phyloP scores from a whole-genome alignment of 2,329 filamentous ascomycete species.

The Cladosporium cucumerinum region DNA sequence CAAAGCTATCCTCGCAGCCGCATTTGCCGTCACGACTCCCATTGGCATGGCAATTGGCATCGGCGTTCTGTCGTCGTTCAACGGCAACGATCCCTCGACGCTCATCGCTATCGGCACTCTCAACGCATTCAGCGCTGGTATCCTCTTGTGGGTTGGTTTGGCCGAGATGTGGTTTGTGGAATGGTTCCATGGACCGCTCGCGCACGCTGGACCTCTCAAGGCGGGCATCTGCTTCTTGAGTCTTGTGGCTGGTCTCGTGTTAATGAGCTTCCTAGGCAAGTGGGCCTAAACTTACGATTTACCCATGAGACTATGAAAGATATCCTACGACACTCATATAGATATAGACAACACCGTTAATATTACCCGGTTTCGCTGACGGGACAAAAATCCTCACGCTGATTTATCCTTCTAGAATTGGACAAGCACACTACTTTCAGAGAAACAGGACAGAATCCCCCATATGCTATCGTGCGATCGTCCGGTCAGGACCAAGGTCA shows the following conservation, averaged over 20 bases:
- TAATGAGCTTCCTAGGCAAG: slow-evolving; percentile 72
- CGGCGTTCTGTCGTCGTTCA: slow-evolving; percentile 66
- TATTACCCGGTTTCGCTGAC: neutral
- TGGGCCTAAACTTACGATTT: slow-evolving; percentile 58
- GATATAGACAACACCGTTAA: neutral
- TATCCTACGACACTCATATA: neutral
- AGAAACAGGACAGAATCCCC: neutral
- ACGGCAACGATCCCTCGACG: slow-evolving; percentile 67
- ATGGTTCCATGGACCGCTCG: slow-evolving; percentile 57
- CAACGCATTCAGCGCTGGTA: slow-evolving; percentile 70
- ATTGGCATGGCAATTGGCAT: slow-evolving; percentile 79
- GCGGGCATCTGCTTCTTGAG: slow-evolving; percentile 49
- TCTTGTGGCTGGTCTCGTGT: slow-evolving; percentile 59
- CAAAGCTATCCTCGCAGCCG: slow-evolving; percentile 60
- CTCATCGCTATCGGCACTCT: slow-evolving; percentile 70
- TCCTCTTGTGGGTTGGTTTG: slow-evolving; percentile 74
- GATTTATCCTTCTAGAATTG: neutral
- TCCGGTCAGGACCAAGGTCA: neutral
- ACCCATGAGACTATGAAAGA: neutral
- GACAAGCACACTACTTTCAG: neutral
- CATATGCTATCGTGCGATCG: neutral
- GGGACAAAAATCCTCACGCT: neutral
- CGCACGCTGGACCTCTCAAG: slow-evolving; percentile 45
- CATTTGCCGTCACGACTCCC: slow-evolving; percentile 70
- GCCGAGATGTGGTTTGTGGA: slow-evolving; percentile 78